A percentile compares a stretch with the other conserved stretches of the same genome.
phyloP scores from a whole-genome alignment of 2,329 filamentous ascomycete species.

The Neopestalotiopsis sp. region DNA sequence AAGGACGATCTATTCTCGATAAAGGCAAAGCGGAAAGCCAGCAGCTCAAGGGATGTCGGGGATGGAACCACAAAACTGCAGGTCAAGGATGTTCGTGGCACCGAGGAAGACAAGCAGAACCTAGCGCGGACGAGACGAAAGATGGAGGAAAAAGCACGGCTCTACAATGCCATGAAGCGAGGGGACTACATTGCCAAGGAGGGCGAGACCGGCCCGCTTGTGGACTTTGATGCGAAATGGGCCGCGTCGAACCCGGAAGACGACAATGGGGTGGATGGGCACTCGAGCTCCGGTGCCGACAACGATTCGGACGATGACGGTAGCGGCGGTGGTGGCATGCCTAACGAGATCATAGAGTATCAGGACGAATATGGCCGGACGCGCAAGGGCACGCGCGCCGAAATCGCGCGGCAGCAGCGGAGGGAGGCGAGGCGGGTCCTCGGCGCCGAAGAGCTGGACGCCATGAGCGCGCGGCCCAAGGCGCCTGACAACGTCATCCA shows the following conservation, averaged over 20 bases:
- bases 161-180: conserved; percentile 89
- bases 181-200: conserved; percentile 79
- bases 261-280: conserved; percentile 37
- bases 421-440: conserved; percentile 56
- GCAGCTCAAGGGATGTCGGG: conserved; percentile 57
- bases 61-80: conserved; percentile 44
- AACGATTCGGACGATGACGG: conserved; percentile 62
- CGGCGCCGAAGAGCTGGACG: conserved; percentile 66
- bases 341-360: conserved; percentile 78
- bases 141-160: conserved; percentile 87
- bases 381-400: conserved; percentile 72
- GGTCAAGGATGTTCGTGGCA: conserved; percentile 58
- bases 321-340: conserved; percentile 48
- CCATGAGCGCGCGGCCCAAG: conserved; percentile 69
- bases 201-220: conserved; percentile 69
- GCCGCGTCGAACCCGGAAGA: conserved; percentile 70
- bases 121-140: conserved; percentile 75
- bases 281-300: conserved; percentile 57
- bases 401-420: conserved; percentile 69
- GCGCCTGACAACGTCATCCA: conserved; percentile 77
- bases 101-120: conserved; percentile 69
- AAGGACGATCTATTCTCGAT: conserved; percentile 73
- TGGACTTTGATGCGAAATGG: conserved; percentile 98
- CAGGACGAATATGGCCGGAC: conserved; percentile 92
- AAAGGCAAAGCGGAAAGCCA: conserved; percentile 50